Conservation (phyloP, 306 rosid species). For the Luffa aegyptiaca region DNA sequence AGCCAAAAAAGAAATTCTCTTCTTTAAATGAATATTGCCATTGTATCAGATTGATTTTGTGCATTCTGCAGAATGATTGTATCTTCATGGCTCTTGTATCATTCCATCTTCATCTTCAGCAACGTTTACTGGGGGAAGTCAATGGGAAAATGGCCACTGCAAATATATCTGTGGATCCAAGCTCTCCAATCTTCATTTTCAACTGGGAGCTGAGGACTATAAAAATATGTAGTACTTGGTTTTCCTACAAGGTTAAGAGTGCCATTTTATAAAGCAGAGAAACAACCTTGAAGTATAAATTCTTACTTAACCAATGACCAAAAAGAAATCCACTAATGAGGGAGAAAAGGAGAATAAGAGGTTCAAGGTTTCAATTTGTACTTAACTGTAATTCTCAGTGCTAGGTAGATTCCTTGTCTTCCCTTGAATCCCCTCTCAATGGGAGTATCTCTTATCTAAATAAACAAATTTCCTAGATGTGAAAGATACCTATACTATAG, state of each 20-base stretch:
- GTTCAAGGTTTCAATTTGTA: not conserved
- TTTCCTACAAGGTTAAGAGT: not conserved
- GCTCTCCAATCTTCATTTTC: conserved; percentile 8
- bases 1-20: not conserved
- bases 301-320: not conserved
- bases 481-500: not conserved
- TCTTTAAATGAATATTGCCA: not conserved
- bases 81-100: not conserved
- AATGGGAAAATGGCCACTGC: not conserved
- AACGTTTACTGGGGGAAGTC: not conserved
- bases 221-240: not conserved
- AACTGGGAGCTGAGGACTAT: not conserved
- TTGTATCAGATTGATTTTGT: not conserved
- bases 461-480: not conserved
- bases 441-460: not conserved
- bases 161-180: not conserved
- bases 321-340: not conserved
- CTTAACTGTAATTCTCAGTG: not conserved
- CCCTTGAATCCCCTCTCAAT: not conserved
- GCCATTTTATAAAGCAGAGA: not conserved
- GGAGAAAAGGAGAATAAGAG: not conserved
- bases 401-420: not conserved
- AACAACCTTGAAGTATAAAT: not conserved
- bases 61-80: not conserved
- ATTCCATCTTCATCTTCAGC: conserved; percentile 2